Evolutionary conservation across 2,329 filamentous ascomycete genomes (phyloP), one percentile per base, ranked within the genome.

Genomic region (Mycosphaerelloides madeirae): DNA sequence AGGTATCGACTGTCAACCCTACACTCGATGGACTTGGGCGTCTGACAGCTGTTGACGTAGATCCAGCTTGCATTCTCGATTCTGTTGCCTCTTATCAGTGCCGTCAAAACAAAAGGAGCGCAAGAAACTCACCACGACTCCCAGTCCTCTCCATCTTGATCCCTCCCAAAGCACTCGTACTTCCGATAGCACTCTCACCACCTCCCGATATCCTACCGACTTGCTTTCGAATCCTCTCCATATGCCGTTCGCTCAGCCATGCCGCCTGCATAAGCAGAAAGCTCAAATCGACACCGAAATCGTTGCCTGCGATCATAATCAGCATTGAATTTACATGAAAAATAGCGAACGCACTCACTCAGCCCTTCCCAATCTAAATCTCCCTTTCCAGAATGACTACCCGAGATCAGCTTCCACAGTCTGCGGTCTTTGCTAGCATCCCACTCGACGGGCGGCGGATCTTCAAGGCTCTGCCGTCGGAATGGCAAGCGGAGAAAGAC

Each of bases 201-300:
- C 18, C 38, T 22, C 44, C 50, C n/a, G 43, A 39, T 18, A 53
- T 47, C 62, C 84, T 93, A 50, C 86, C 81, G 73, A 97, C 88
- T 68, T 96, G 89, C 15, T 86, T 89, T 54, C 87, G 81, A 37
- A 97, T 87, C 64, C 96, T 88, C 1, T 87, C 86, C 20, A 94
- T 79, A 69, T 97, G 88, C 40, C 87, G 78, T 64, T 97, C 90
- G 61, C 93, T 95, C 5, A 97, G 79, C 38, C 89, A 95, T 65
- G 88, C 89, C 52, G 89, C 89, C 68, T 98, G 89, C 63, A 95
- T 87, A 13, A 96, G 79, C 25, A 98, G 77, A 61, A 97, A 97
- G 31, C 88, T 78, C 46, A 94, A 80, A 19, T 87, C 84, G 15
- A 96, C 91, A 51, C 90, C 79, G 67, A 96, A 95, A 35, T 80